A percentile compares a stretch with the other conserved stretches of the same genome.
Conservation (phyloP, 306 rosid genomes). For the Biancaea sappan region DNA sequence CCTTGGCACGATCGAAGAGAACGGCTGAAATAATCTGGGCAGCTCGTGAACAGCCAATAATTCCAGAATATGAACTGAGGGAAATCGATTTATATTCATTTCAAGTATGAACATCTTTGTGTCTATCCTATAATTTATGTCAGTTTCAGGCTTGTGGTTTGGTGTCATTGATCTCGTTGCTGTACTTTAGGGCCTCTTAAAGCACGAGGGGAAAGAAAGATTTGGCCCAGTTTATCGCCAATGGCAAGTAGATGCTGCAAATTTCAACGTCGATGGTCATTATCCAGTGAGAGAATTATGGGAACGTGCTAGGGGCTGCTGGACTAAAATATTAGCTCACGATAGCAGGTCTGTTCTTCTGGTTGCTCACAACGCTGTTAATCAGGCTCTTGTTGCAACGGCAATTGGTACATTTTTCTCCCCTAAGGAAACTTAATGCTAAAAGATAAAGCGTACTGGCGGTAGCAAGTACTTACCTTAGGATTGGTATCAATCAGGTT, state of each 20-base stretch:
- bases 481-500: slow-evolving; percentile 49
- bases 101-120: slow-evolving; percentile 58
- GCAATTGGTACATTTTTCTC: slow-evolving; percentile 71
- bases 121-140: background rate
- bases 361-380: slow-evolving; percentile 99
- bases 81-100: slow-evolving; percentile 94
- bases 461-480: slow-evolving; percentile 16
- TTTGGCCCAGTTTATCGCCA: slow-evolving; percentile 73
- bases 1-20: slow-evolving; percentile 76
- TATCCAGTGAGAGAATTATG: slow-evolving; percentile 95
- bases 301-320: slow-evolving; percentile 83
- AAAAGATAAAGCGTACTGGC: slow-evolving; percentile 9
- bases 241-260: slow-evolving; percentile 86
- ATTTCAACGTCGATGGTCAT: slow-evolving; percentile 85
- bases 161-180: slow-evolving; percentile 33
- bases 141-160: background rate
- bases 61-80: slow-evolving; percentile 66
- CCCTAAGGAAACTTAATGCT: slow-evolving; percentile 21
- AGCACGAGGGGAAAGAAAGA: slow-evolving; percentile 80
- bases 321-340: slow-evolving; percentile 71
- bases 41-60: slow-evolving; percentile 50
- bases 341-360: slow-evolving; percentile 88
- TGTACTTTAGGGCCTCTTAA: slow-evolving; percentile 73
- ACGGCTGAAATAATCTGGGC: slow-evolving; percentile 96
- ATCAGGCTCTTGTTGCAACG: slow-evolving; percentile 97